Evolutionary conservation across 495 filamentous ascomycete genomes (phyloP).

Genomic region (Evansstolkia leycettana): DNA sequence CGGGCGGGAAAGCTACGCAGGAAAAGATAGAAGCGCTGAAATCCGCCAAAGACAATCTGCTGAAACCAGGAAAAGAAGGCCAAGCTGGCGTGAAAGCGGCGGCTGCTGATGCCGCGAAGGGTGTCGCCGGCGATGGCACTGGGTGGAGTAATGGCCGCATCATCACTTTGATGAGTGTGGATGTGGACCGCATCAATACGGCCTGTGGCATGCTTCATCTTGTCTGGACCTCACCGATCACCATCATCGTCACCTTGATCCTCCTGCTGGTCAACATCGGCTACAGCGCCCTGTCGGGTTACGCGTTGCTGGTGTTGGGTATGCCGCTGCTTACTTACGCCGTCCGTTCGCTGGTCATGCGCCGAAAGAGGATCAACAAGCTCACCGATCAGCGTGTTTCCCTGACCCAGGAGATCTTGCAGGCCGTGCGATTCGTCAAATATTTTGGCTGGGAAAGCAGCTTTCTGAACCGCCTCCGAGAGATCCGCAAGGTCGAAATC

Average conservation of each 20-base stretch:
- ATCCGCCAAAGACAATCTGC: slow-evolving; percentile 31
- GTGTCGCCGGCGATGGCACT: slow-evolving; percentile 50
- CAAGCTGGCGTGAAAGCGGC: slow-evolving; percentile 21
- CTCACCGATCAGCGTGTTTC: slow-evolving; percentile 85
- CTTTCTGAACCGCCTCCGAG: slow-evolving; percentile 64
- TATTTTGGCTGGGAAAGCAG: slow-evolving; percentile 89
- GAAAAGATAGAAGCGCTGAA: slow-evolving; percentile 26
- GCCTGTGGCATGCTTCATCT: slow-evolving; percentile 82
- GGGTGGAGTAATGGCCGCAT: slow-evolving; percentile 90
- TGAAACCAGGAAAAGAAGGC: slow-evolving; percentile 26
- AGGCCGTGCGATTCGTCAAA: slow-evolving; percentile 88
- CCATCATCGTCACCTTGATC: slow-evolving; percentile 63
- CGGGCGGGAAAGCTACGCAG: slow-evolving; percentile 40
- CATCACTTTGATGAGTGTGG: slow-evolving; percentile 84
- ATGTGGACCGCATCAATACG: slow-evolving; percentile 81
- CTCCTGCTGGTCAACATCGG: slow-evolving; percentile 74
- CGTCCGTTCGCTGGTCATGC: slow-evolving; percentile 56
- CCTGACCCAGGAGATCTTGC: slow-evolving; percentile 84
- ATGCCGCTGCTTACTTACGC: slow-evolving; percentile 63
- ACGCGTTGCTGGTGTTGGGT: slow-evolving; percentile 65
- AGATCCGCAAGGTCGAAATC: slow-evolving; percentile 65
- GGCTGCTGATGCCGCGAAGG: slow-evolving; percentile 19
- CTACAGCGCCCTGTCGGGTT: slow-evolving; percentile 81
- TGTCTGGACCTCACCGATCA: slow-evolving; percentile 72
- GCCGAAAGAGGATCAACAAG: slow-evolving; percentile 72